Conservation (phyloP, 805 yeast species). For the Cyberlindnera maclurae region DNA sequence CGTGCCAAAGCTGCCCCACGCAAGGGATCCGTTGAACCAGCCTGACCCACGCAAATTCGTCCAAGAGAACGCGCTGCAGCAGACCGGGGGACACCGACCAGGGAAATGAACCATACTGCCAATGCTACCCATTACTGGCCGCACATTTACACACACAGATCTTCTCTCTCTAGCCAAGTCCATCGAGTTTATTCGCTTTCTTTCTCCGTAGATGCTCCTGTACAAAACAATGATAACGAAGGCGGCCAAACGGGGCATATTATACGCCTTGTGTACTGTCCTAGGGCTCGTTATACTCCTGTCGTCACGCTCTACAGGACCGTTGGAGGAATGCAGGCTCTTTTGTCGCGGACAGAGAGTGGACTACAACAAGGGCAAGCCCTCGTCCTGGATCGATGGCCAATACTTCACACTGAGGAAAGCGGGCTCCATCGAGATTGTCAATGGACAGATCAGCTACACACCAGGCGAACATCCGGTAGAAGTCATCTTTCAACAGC, state of each 20-base stretch:
- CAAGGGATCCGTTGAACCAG: conserved; percentile 2
- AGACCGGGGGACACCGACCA: conserved; percentile 10
- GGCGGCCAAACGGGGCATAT: too few relatives aligned
- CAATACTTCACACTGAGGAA: conserved; percentile 14
- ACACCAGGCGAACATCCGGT: conserved; percentile 45
- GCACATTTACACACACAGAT: too few relatives aligned
- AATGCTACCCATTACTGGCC: too few relatives aligned
- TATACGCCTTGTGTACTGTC: too few relatives aligned
- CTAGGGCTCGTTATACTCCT: too few relatives aligned
- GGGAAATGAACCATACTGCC: not conserved
- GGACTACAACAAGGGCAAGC: conserved; percentile 6
- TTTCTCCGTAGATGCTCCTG: too few relatives aligned
- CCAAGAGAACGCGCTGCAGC: conserved; percentile 4
- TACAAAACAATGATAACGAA: too few relatives aligned
- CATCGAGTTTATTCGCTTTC: too few relatives aligned
- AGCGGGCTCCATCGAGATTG: conserved; percentile 3
- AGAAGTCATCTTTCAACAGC: conserved; percentile 64
- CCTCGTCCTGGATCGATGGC: conserved; percentile 6
- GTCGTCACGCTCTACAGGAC: too few relatives aligned
- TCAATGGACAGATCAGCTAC: conserved; percentile 22
- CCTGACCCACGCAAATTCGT: not conserved
- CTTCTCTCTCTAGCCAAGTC: too few relatives aligned
- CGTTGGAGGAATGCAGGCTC: too few relatives aligned
- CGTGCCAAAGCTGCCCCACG: conserved; percentile 7
- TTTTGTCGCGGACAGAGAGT: conserved; percentile 2